These are phyloP conservation scores for Tagetes erecta DNA, from an alignment of 129 eudicot species.

Conservation along the genomic window DNA sequence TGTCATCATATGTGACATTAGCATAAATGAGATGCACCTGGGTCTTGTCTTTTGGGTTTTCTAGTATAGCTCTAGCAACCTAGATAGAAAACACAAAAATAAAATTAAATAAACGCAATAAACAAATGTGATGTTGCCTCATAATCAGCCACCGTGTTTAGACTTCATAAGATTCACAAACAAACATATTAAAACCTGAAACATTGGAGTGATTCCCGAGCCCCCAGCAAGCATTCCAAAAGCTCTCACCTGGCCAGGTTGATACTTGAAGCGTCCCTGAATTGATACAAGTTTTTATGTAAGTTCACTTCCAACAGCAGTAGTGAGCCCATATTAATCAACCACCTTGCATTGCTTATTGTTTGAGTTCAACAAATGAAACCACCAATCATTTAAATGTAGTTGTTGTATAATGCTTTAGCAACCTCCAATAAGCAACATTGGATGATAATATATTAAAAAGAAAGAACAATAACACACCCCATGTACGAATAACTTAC, in stretches of 20 bases:
- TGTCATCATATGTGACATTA: slow-evolving; percentile 82
- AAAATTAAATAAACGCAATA: not conserved
- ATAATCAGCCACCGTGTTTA: slow-evolving; percentile 3
- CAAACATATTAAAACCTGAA: slow-evolving; percentile 55
- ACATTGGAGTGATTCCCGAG: slow-evolving; percentile 98
- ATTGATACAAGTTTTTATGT: not conserved
- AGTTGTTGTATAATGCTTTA: not conserved
- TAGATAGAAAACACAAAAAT: slow-evolving; percentile 20
- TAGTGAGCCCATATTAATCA: not conserved
- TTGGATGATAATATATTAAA: not conserved
- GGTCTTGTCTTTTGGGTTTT: slow-evolving; percentile 78
- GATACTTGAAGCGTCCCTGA: slow-evolving; percentile 84
- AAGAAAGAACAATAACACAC: slow-evolving; percentile 10
- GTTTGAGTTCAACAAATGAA: not conserved
- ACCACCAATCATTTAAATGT: not conserved
- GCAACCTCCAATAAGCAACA: not conserved
- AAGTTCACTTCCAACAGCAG: slow-evolving; percentile 1
- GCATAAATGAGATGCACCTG: slow-evolving; percentile 89
- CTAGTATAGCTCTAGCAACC: slow-evolving; percentile 95
- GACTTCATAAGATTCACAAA: not conserved
- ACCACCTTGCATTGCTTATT: not conserved
- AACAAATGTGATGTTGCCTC: slow-evolving; percentile 9
- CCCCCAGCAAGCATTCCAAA: slow-evolving; percentile 99
- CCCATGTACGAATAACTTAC: not conserved
- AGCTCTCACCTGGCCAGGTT: slow-evolving; percentile 83